Conservation (phyloP, 768 basidiomycete genomes). For the Roridomyces roridus region DNA sequence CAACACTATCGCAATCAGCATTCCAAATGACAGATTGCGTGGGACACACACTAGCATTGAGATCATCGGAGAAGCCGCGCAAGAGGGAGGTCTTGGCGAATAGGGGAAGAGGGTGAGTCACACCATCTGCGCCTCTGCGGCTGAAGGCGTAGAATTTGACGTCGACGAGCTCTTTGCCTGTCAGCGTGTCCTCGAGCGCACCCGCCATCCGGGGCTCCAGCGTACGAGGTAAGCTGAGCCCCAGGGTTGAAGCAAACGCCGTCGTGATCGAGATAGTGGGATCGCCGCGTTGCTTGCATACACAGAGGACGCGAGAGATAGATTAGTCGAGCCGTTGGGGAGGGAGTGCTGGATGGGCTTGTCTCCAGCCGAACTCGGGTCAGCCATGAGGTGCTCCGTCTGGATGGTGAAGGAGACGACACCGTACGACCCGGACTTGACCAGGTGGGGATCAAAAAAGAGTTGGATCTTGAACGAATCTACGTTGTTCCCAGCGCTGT, state of each 20-base stretch:
- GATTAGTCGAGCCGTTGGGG: background rate
- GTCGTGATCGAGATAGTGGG: slow-evolving; percentile 1
- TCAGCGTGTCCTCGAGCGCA: slow-evolving; percentile 20
- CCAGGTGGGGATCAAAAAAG: slow-evolving; percentile 11
- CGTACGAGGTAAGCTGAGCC: background rate
- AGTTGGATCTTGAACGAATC: slow-evolving; percentile 10
- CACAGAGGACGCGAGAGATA: background rate
- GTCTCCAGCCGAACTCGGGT: background rate
- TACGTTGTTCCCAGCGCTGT: slow-evolving; percentile 10
- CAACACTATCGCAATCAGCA: slow-evolving; percentile 11
- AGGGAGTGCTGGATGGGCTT: background rate
- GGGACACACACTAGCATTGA: slow-evolving; percentile 19
- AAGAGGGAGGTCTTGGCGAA: slow-evolving; percentile 25
- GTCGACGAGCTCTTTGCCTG: slow-evolving; percentile 22
- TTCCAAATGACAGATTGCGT: background rate
- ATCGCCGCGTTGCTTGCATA: slow-evolving; percentile 5
- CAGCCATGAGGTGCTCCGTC: slow-evolving; percentile 7
- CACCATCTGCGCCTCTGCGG: slow-evolving; percentile 5
- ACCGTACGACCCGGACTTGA: slow-evolving; percentile 1
- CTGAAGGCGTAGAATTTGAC: slow-evolving; percentile 31
- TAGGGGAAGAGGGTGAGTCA: slow-evolving; percentile 18
- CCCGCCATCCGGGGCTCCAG: slow-evolving; percentile 6
- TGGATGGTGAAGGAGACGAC: background rate
- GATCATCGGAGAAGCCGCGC: slow-evolving; percentile 21
- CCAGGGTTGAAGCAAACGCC: background rate